Conservation (phyloP, 225 moss, liverwort and hornwort genomes). For the Takakia lepidozioides region DNA sequence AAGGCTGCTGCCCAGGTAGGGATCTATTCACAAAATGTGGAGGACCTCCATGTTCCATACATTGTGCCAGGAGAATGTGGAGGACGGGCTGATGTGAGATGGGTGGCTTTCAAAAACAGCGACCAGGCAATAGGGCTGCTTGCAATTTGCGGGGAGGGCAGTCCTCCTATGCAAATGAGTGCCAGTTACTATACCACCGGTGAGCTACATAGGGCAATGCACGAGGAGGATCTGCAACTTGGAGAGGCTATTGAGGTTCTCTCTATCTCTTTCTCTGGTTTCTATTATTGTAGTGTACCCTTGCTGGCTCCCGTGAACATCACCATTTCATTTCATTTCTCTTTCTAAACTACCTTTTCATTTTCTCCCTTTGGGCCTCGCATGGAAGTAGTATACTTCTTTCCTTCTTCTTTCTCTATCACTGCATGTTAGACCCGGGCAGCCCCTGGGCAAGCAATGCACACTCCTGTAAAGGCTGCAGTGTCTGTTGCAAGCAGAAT, state of each 20-base stretch:
- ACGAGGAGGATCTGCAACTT: constrained; percentile 58
- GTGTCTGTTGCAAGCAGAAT: not conserved
- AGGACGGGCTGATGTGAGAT: constrained; percentile 83
- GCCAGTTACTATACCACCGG: constrained; percentile 53
- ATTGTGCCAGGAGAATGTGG: constrained; percentile 87
- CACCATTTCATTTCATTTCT: too few relatives aligned
- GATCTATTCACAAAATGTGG: constrained; percentile 46
- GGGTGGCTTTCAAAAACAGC: constrained; percentile 59
- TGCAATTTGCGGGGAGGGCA: constrained; percentile 29
- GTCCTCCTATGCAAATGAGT: constrained; percentile 64
- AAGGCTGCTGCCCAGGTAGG: constrained; percentile 71
- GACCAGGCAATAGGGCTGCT: constrained; percentile 44
- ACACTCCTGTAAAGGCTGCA: too few relatives aligned
- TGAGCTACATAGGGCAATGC: constrained; percentile 59
- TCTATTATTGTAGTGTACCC: too few relatives aligned
- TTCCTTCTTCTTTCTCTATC: too few relatives aligned
- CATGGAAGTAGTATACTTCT: too few relatives aligned
- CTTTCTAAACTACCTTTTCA: too few relatives aligned
- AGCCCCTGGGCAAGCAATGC: too few relatives aligned
- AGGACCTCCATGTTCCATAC: constrained; percentile 81
- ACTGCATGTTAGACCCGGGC: too few relatives aligned
- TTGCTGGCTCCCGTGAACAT: too few relatives aligned
- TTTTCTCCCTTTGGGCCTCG: too few relatives aligned
- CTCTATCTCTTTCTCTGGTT: too few relatives aligned
- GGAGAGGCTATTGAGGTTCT: constrained; percentile 57